Evolutionary conservation across 1,139 yeast genomes (phyloP).

Genomic region (Suhomyces panamericanus): DNA sequence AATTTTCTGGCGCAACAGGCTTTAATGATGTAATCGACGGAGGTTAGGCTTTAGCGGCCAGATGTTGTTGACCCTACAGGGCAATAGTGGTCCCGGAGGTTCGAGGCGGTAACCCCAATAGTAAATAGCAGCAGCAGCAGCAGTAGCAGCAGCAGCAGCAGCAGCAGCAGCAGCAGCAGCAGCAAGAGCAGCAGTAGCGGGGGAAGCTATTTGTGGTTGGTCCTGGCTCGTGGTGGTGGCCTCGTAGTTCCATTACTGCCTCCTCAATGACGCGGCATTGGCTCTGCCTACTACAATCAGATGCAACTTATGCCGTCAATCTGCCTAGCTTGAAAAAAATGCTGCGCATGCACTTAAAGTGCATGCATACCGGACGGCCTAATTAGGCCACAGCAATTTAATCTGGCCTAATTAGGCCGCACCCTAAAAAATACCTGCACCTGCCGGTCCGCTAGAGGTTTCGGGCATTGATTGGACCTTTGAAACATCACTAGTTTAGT

Average conservation of each 20-base stretch:
- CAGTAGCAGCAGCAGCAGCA: too few relatives aligned
- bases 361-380: constrained; percentile 8
- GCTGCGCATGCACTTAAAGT: constrained; percentile 2
- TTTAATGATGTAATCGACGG: not conserved
- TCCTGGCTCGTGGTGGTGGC: too few relatives aligned
- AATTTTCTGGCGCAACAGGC: not conserved
- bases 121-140: too few relatives aligned
- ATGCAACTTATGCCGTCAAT: not conserved
- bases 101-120: not conserved
- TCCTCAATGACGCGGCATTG: not conserved
- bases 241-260: too few relatives aligned
- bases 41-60: not conserved
- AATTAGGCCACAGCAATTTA: constrained; percentile 3
- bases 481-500: too few relatives aligned
- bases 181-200: too few relatives aligned
- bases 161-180: too few relatives aligned
- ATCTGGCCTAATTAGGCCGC: constrained; percentile 6
- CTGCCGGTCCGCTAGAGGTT: not conserved
- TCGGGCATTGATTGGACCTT: too few relatives aligned
- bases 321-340: not conserved
- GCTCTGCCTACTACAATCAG: not conserved
- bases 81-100: not conserved
- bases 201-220: too few relatives aligned
- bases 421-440: constrained; percentile 1
- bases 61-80: not conserved